phyloP scores from a whole-genome alignment of 2,329 filamentous ascomycete species.

The Aspergillus neotritici region DNA sequence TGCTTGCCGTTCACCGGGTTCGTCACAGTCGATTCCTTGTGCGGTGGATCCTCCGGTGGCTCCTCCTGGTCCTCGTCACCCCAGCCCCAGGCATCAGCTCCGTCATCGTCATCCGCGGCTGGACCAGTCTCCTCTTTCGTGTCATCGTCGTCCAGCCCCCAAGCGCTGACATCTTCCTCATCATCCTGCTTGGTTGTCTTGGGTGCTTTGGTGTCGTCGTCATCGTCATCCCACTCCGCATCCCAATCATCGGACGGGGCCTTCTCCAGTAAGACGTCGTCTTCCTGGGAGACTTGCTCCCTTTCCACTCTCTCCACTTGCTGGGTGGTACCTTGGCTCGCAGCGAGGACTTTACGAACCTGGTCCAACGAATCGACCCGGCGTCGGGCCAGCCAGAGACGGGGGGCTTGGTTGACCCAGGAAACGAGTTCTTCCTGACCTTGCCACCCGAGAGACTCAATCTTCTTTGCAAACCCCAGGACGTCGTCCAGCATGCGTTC shows the following conservation, averaged over 20 bases:
- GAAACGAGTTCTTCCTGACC: conserved; percentile 59
- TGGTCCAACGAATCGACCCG: conserved; percentile 72
- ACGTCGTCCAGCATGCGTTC: conserved; percentile 63
- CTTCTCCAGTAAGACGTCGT: conserved; percentile 58
- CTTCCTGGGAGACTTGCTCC: conserved; percentile 66
- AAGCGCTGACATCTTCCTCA: conserved; percentile 45
- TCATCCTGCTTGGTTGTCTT: conserved; percentile 24
- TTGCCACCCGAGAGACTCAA: conserved; percentile 60
- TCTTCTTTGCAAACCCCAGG: conserved; percentile 55
- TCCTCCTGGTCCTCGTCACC: conserved; percentile 56
- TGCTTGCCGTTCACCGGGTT: conserved; percentile 21
- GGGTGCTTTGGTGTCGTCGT: conserved; percentile 26
- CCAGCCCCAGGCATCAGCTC: conserved; percentile 76
- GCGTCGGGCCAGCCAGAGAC: conserved; percentile 79
- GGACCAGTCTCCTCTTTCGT: conserved; percentile 13
- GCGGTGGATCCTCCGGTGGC: conserved; percentile 22
- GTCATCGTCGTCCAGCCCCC: conserved; percentile 46
- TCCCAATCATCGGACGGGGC: conserved; percentile 62
- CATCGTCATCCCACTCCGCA: conserved; percentile 69
- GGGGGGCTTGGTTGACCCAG: conserved; percentile 75
- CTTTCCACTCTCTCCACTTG: conserved; percentile 80
- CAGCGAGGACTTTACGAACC: conserved; percentile 63
- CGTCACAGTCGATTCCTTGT: conserved; percentile 12
- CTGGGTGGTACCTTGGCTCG: conserved; percentile 61
- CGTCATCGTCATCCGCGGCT: conserved; percentile 31